Evolutionary conservation across 2,329 filamentous ascomycete species (phyloP), one percentile per base, ranked within the genome.

Genomic region (Clarireedia paspali): DNA sequence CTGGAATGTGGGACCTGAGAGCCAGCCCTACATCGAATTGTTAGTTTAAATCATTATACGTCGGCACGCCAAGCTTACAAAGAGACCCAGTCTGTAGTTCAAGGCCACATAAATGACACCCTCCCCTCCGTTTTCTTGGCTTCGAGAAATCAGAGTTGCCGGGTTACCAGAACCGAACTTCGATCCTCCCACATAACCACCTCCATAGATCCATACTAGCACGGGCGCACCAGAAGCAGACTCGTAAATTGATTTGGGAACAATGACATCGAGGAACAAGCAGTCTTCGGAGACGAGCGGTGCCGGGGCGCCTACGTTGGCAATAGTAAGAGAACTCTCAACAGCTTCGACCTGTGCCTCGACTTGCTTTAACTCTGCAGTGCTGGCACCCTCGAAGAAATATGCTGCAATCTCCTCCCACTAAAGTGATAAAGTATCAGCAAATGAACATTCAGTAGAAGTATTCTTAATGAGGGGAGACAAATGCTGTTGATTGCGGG

Each of bases 231-330:
- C n/a, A 26, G 40, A 17, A 7, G 15, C 47, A 44, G 20, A 50
- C 4, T 70, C 63, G 47, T 72, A 68, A 12, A 76, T 66, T 5
- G 64, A 58, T 50, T 73, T 64, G 4, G 77, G 75, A 3, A 73
- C 72, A 55, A 72, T 69, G 4, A 79, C 71, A 59, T 78, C 77
- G 10, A 79, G 63, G 58, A 76, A 77, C 10, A 74, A 64, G 57
- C 77, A 79, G 57, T 78, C 76, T 60, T 79, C 75, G 10, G 54
- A 56, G 17, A 47, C 48, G 12, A 51, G 15, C 2, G 54, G 48
- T 14, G 17, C 54, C 34, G 48, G 54, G 4, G 20, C 24, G 7
- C 46, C n/a, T n/a, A 52, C 46, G 15, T 42, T 47, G 17, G 54
- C 46, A 47, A 56, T 56, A 6, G 54, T 56, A 7, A 56, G 54